Percentiles rank a stretch among this genome's conserved stretches.
Evolutionary conservation across 1,284 basidiomycete species (phyloP).

Genomic region (Cryptococcus sp.): DNA sequence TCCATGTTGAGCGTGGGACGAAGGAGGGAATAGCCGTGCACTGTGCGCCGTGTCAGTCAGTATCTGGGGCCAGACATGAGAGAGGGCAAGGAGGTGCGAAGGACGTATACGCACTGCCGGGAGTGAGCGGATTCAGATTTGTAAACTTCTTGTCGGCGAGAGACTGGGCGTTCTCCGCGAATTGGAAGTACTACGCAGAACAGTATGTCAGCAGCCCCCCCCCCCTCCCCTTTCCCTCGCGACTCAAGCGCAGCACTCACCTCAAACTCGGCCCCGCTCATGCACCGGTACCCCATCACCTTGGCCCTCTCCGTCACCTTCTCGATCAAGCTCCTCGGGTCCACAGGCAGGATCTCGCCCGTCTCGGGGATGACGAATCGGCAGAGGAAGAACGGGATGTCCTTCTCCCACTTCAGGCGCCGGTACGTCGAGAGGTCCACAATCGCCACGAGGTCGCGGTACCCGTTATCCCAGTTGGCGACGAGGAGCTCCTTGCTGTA

Average conservation of each 20-base stretch:
- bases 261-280: slow-evolving; percentile 88
- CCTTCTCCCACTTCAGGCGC: slow-evolving; percentile 85
- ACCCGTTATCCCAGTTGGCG: slow-evolving; percentile 86
- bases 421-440: slow-evolving; percentile 83
- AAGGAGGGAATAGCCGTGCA: slow-evolving; percentile 90
- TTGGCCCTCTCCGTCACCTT: slow-evolving; percentile 55
- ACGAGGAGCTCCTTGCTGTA: slow-evolving; percentile 83
- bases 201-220: background rate
- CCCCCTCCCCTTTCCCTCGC: background rate
- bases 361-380: slow-evolving; percentile 84
- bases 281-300: slow-evolving; percentile 59
- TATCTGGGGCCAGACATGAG: background rate
- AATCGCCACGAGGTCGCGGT: slow-evolving; percentile 76
- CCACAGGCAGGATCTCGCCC: slow-evolving; percentile 68
- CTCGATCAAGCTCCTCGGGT: slow-evolving; percentile 78
- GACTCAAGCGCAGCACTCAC: slow-evolving; percentile 56
- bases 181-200: slow-evolving; percentile 79
- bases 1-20: slow-evolving; percentile 80
- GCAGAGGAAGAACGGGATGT: slow-evolving; percentile 88
- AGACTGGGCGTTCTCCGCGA: slow-evolving; percentile 77
- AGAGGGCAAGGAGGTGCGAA: background rate
- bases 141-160: slow-evolving; percentile 73
- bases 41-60: slow-evolving; percentile 50
- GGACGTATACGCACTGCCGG: slow-evolving; percentile 67
- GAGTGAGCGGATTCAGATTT: slow-evolving; percentile 72